Evolutionary conservation across 257 asterid species (phyloP).

Genomic region (Osmanthus fragrans): DNA sequence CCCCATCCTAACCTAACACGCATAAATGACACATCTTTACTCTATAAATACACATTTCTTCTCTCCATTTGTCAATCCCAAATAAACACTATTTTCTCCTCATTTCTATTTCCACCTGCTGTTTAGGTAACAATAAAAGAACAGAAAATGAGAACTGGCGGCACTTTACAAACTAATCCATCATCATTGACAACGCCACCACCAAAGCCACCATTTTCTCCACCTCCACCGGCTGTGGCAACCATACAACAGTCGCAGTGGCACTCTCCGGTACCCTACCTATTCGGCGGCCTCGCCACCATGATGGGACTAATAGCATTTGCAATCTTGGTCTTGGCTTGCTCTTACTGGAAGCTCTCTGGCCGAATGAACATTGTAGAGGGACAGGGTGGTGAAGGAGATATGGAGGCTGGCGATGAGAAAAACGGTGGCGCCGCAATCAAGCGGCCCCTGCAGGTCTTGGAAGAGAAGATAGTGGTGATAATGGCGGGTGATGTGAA

Average conservation of each 20-base stretch:
- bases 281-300: constrained; percentile 51
- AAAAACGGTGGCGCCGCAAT: neutral
- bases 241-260: constrained; percentile 24
- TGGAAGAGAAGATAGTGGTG: constrained; percentile 20
- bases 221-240: neutral
- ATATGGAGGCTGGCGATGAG: constrained; percentile 3
- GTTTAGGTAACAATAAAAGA: neutral
- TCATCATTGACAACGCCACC: neutral
- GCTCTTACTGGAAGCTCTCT: constrained; percentile 52
- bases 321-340: constrained; percentile 43
- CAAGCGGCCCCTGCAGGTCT: neutral
- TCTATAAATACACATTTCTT: neutral
- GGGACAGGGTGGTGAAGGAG: constrained; percentile 13
- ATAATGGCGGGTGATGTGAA: constrained; percentile 22
- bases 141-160: neutral
- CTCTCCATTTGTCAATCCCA: neutral
- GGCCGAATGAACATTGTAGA: constrained; percentile 5
- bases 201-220: neutral
- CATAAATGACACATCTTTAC: neutral
- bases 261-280: constrained; percentile 53
- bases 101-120: neutral
- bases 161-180: neutral
- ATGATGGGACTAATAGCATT: constrained; percentile 54
- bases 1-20: neutral
- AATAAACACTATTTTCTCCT: neutral